A percentile compares a stretch with the other conserved stretches of the same genome.
Conservation (phyloP, 352 stramenopile species). For the Pythium apleroticum region DNA sequence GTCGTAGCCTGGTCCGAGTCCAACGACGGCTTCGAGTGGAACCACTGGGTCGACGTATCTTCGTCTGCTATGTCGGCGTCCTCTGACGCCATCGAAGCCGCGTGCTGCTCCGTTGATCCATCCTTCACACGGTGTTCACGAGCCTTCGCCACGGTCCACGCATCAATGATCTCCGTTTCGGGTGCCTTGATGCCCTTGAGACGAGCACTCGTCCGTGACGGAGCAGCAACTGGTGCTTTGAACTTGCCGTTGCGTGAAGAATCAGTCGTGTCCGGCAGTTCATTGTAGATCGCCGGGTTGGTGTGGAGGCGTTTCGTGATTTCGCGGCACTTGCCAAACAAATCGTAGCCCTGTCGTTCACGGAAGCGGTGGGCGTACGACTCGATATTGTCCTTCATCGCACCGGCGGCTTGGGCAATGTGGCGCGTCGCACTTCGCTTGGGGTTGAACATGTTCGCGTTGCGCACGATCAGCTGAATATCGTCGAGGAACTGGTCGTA, state of each 20-base stretch:
- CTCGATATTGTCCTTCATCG: constrained; percentile 90
- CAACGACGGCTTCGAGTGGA: not conserved
- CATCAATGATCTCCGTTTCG: constrained; percentile 2
- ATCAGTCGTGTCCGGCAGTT: constrained; percentile 17
- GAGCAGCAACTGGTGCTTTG: not conserved
- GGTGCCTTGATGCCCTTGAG: constrained; percentile 26
- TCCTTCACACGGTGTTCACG: not conserved
- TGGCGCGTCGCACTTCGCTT: constrained; percentile 67
- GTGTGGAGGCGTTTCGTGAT: constrained; percentile 65
- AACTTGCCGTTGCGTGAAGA: not conserved
- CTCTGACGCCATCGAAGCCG: not conserved
- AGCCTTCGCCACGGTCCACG: not conserved
- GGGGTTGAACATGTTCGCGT: constrained; percentile 90
- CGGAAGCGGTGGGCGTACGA: constrained; percentile 88
- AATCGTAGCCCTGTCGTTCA: constrained; percentile 83
- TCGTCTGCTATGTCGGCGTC: not conserved
- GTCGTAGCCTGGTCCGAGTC: not conserved
- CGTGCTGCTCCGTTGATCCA: not conserved
- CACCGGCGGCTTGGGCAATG: constrained; percentile 77
- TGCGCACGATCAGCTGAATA: constrained; percentile 86
- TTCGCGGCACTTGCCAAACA: constrained; percentile 86
- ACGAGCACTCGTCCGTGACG: constrained; percentile 23
- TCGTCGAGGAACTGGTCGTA: constrained; percentile 89
- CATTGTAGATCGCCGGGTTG: constrained; percentile 44
- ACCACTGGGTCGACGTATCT: not conserved